phyloP scores from a whole-genome alignment of 2,329 filamentous ascomycete genomes.

The Lachnellula hyalina region DNA sequence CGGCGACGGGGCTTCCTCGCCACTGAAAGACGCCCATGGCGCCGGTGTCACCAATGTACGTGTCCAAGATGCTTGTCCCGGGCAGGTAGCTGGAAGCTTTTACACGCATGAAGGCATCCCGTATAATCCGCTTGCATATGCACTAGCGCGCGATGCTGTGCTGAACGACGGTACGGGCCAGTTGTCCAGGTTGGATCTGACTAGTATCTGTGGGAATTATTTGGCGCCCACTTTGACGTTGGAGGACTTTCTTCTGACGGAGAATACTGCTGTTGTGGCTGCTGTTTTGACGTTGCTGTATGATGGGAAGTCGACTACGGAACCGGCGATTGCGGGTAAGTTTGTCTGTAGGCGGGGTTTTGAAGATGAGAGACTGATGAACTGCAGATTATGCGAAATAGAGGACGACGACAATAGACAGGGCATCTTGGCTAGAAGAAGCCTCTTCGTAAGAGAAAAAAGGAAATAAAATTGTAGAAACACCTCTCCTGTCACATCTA shows the following conservation, averaged over 20 bases:
- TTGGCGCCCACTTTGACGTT: neutral
- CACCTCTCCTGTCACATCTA: too few species aligned
- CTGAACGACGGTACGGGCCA: neutral
- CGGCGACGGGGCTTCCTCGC: conserved; percentile 42
- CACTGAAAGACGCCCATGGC: conserved; percentile 33
- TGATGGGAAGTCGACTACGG: neutral
- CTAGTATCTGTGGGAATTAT: neutral
- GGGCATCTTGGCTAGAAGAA: too few species aligned
- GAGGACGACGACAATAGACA: neutral
- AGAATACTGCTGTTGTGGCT: neutral
- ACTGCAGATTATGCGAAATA: neutral
- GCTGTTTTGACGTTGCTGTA: neutral
- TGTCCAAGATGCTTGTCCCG: conserved; percentile 39
- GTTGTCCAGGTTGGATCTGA: neutral
- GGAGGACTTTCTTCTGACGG: neutral
- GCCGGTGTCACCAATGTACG: conserved; percentile 47
- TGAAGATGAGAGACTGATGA: neutral
- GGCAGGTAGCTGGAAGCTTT: conserved; percentile 37
- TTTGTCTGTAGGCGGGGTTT: neutral
- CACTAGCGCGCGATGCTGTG: conserved; percentile 24
- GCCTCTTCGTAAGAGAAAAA: too few species aligned
- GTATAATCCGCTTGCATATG: conserved; percentile 42
- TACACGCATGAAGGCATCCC: conserved; percentile 48
- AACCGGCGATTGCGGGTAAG: neutral
- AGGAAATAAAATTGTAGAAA: too few species aligned